These are phyloP conservation scores for Alnus glutinosa DNA, from an alignment of 306 rosid species.

Conservation along the genomic window DNA sequence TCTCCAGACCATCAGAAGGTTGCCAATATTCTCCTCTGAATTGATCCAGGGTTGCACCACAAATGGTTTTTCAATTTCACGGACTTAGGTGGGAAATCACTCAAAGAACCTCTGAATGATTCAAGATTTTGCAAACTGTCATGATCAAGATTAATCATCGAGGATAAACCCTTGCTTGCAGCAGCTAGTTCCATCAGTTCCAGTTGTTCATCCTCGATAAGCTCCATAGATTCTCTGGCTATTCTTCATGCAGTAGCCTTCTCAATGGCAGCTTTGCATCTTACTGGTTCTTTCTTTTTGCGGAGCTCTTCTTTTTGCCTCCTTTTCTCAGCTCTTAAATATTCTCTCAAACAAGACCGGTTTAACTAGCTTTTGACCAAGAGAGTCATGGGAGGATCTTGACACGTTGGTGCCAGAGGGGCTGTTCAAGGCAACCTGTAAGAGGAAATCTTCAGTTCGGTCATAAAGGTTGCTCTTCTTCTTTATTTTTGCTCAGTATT, in stretches of 20 bases:
- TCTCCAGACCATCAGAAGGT: constrained; percentile 98
- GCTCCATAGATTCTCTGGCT: constrained; percentile 98
- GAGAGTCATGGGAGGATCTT: no score
- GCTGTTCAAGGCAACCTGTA: no score
- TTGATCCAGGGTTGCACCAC: constrained; percentile 80
- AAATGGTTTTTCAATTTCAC: constrained; percentile 78
- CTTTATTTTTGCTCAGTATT: no score
- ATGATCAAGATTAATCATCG: constrained; percentile 80
- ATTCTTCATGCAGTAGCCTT: constrained; percentile 94
- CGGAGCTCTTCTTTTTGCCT: constrained; percentile 91
- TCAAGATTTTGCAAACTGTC: constrained; percentile 89
- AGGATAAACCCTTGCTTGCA: constrained; percentile 78
- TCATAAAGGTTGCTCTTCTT: no score
- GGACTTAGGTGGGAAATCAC: constrained; percentile 75
- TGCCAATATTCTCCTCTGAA: constrained; percentile 87
- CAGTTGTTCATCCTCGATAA: constrained; percentile 95
- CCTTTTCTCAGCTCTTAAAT: constrained; percentile 89
- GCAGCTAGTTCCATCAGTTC: constrained; percentile 98
- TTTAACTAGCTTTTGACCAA: no score
- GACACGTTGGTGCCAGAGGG: no score
- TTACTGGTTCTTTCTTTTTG: constrained; percentile 82
- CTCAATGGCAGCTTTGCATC: constrained; percentile 93
- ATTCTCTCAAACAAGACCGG: no score
- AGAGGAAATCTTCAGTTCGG: no score
- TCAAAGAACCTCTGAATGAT: constrained; percentile 67